Percentiles rank a stretch among this genome's conserved stretches.
Evolutionary conservation across 78 protist species (phyloP).

Genomic region (Dictyostelium citrinum): DNA sequence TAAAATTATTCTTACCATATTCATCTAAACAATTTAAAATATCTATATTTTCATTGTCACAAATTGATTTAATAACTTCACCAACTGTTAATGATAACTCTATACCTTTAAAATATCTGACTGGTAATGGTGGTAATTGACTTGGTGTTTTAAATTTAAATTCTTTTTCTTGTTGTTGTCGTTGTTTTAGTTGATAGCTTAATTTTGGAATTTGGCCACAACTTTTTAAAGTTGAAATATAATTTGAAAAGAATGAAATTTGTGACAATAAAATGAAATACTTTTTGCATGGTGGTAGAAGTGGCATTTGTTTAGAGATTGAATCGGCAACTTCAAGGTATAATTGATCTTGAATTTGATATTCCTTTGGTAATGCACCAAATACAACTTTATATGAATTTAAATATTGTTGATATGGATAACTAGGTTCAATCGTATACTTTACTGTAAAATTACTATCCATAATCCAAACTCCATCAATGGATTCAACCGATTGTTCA

Average conservation of each 20-base stretch:
- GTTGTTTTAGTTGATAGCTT: background rate
- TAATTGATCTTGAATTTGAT: slow-evolving; percentile 7
- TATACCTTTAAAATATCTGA: slow-evolving; percentile 2
- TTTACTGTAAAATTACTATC: slow-evolving; percentile 5
- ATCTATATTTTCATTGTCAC: background rate
- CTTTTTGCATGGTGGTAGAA: slow-evolving; percentile 12
- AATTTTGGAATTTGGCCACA: slow-evolving; percentile 22
- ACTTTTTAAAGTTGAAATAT: background rate
- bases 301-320: slow-evolving; percentile 25
- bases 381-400: slow-evolving; percentile 7
- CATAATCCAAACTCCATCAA: slow-evolving; percentile 24
- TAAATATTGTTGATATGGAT: background rate
- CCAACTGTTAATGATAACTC: background rate
- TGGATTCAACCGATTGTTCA: background rate
- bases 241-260: slow-evolving; percentile 19
- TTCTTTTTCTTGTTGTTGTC: background rate
- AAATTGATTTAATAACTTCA: background rate
- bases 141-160: background rate
- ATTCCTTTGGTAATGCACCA: slow-evolving; percentile 1
- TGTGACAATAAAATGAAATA: slow-evolving; percentile 1
- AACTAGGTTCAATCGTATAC: slow-evolving; percentile 36
- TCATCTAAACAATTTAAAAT: background rate
- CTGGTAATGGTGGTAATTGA: slow-evolving; percentile 39
- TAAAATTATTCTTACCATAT: background rate
- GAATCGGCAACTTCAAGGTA: slow-evolving; percentile 20